Base-by-base conservation (phyloP, 345 rosid genomes). In the Populus pruinosa region DNA sequence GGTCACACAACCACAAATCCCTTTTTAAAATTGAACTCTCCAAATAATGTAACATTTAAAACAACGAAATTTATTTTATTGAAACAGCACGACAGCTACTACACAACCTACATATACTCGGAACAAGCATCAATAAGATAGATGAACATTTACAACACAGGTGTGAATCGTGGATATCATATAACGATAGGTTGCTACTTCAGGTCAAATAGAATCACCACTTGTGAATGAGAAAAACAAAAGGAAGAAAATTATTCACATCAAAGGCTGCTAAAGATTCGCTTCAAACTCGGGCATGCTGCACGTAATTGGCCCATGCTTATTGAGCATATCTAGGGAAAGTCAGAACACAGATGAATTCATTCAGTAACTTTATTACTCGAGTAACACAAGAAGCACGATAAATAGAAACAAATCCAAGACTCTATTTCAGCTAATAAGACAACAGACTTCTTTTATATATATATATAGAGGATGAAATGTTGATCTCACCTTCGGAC, bases 271-370 rank as follows among this genome's bases (percentile, higher is more conserved):
- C 90, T 87, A 76, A 85, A 94, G 77, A 93, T 87, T 5, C 98
- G 94, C 90, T 92, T 94, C 89, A 94, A 80, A 87, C 96, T 92
- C 4, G 90, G 94, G 70, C 92, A 89, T 9, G 85, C 88, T 33
- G 77, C 59, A 9, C 98, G 92, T 72, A 92, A 83, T 79, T 80
- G 86, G 73, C 84, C 88, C 94, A 92, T 88, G 85, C 94, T 89
- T 82, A 81, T 82, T 35, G 96, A 84, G 70, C 81, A 86, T 83
- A 94, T 87, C 98, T 94, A 82, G 61, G 38, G 23, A 21, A 23
- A 73, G 73, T 25, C 80, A 56, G 63, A 3, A n/a, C 6, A 79
- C 25, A 36, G 63, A 63, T 39, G n/a, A 39, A 27, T 27, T 68
- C 41, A 53, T 56, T 55, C 10, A 50, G 33, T 14, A 65, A 47